Conservation (phyloP, 306 rosid genomes). For the Carpinus fangiana region DNA sequence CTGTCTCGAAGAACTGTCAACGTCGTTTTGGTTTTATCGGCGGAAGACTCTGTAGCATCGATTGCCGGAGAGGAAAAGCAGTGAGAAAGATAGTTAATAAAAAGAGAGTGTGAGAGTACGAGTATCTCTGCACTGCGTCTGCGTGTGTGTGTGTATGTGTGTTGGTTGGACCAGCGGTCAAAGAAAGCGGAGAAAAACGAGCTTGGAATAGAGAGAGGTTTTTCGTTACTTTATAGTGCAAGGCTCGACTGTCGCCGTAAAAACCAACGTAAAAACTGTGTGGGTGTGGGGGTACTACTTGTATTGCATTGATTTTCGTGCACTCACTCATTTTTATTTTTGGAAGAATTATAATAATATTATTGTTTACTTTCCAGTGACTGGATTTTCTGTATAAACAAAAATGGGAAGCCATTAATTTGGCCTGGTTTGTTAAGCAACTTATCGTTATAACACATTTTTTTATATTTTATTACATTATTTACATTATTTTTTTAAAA, state of each 20-base stretch:
- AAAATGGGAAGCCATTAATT: background rate
- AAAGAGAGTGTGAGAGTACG: conserved; percentile 3
- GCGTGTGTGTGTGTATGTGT: no score
- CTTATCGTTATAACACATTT: no score
- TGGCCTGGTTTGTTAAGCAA: no score
- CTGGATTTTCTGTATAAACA: background rate
- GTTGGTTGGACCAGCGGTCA: conserved; percentile 58
- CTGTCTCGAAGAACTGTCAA: conserved; percentile 48
- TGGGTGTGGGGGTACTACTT: conserved; percentile 4
- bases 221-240: conserved; percentile 49
- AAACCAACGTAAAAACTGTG: conserved; percentile 15
- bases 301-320: conserved; percentile 29
- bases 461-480: no score
- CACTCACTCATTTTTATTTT: background rate
- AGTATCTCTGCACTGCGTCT: background rate
- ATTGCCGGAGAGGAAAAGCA: conserved; percentile 28
- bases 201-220: conserved; percentile 36
- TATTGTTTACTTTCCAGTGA: no score
- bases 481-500: no score
- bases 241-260: conserved; percentile 23
- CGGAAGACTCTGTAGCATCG: conserved; percentile 13
- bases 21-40: conserved; percentile 36
- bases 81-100: conserved; percentile 16
- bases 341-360: no score
- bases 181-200: conserved; percentile 37